Percentiles rank a stretch among this genome's conserved stretches.
Evolutionary conservation across 2,329 filamentous ascomycete genomes (phyloP).

Genomic region (Pseudogymnoascus sp.): DNA sequence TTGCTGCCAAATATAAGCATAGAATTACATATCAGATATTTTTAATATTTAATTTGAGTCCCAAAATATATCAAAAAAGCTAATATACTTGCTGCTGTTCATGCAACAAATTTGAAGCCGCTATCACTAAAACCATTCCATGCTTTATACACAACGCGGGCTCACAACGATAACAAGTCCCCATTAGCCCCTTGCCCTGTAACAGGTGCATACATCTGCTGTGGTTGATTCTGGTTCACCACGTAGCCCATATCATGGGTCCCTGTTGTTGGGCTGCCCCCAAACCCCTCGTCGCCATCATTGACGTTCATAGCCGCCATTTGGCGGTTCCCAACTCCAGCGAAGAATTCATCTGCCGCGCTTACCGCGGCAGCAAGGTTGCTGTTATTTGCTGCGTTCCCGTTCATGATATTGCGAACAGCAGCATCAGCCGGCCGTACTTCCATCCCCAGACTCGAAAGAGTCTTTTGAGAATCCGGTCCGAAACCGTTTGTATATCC

Average conservation of each 20-base stretch:
- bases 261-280: slow-evolving; percentile 41
- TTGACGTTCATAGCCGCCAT: slow-evolving; percentile 66
- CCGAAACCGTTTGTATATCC: slow-evolving; percentile 36
- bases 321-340: slow-evolving; percentile 64
- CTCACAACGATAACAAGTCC: slow-evolving; percentile 61
- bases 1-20: background rate
- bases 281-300: slow-evolving; percentile 57
- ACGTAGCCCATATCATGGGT: slow-evolving; percentile 54
- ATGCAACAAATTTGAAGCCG: background rate
- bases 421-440: slow-evolving; percentile 28
- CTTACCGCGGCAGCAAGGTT: slow-evolving; percentile 66
- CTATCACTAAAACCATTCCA: slow-evolving; percentile 1
- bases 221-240: slow-evolving; percentile 73
- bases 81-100: background rate
- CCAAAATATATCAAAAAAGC: background rate
- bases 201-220: slow-evolving; percentile 66
- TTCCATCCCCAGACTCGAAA: slow-evolving; percentile 50
- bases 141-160: background rate
- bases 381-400: slow-evolving; percentile 27
- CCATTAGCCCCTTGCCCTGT: slow-evolving; percentile 59
- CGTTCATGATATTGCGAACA: slow-evolving; percentile 20
- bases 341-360: slow-evolving; percentile 87
- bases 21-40: background rate
- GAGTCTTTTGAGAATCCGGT: slow-evolving; percentile 51
- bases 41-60: background rate